Base-by-base conservation (phyloP, 2,329 filamentous ascomycete species). In the Talaromyces sp. region DNA sequence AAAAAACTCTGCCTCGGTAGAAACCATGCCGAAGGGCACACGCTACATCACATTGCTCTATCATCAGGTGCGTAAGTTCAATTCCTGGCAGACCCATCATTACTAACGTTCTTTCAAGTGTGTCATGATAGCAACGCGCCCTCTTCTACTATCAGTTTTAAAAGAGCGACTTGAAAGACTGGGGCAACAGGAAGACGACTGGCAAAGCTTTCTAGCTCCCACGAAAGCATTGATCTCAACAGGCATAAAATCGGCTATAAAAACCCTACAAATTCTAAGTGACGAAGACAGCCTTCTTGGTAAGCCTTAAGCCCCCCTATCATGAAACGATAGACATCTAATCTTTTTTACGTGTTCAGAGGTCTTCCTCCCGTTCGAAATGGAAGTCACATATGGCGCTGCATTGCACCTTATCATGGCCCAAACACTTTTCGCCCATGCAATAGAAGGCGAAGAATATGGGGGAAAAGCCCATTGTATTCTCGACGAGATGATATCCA, bases 241-340 rank as follows among this genome's bases (percentile, higher is more conserved):
- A 0, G 72, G 75, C 3, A 76, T 76, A n/a, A 76, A 76, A 30
- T 77, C 74, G 0, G 74, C 75, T 0, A 61, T 65, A 2, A 77
- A 76, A 42, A 73, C 70, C 0, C 58, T 77, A 0, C 70, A 75
- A 35, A 75, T 77, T 1, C 49, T 77, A 0, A 66, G 65, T 0
- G 65, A 65, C n/a, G 72, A 74, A 19, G 65, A 74, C 7, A 67
- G 67, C 13, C 57, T 74, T 0, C 62, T 76, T 0, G 73, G 74
- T 76, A 59, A 17, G 65, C n/a, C n/a, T n/a, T n/a, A n/a, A n/a
- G n/a, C n/a, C n/a, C n/a, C n/a, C n/a, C n/a, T n/a, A n/a, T n/a
- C n/a, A n/a, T n/a, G n/a, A n/a, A n/a, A n/a, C n/a, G n/a, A n/a
- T 14, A 14, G 19, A 3, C 36, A 11, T 4, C 9, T 39, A 24